Percentiles rank a stretch among this genome's conserved stretches.
Conservation (phyloP, 768 basidiomycete genomes). For the Phlebiopsis gigantea region DNA sequence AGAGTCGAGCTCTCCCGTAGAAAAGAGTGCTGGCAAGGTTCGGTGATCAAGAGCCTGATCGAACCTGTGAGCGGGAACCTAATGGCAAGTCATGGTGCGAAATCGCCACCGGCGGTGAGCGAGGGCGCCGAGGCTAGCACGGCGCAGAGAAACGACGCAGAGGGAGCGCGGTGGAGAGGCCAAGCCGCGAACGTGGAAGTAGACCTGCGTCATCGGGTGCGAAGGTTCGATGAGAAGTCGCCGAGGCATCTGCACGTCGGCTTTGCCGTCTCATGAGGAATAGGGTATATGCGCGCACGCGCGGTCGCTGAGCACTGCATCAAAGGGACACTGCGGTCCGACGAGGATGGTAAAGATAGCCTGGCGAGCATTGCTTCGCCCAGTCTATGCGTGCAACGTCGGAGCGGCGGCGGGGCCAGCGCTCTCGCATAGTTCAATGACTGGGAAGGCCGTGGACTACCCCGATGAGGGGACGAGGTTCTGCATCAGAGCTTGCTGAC, state of each 20-base stretch:
- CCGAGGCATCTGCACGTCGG: neutral
- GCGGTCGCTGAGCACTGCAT: neutral
- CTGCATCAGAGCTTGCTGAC: constrained; percentile 1
- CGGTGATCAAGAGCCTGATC: neutral
- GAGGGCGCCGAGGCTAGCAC: neutral
- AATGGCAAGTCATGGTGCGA: neutral
- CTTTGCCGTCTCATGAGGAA: neutral
- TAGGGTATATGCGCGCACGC: neutral
- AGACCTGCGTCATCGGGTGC: constrained; percentile 7
- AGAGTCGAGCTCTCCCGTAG: neutral
- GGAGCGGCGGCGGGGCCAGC: neutral
- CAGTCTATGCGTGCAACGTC: neutral
- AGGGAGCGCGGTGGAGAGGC: no score
- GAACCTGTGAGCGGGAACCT: neutral
- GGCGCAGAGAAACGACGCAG: neutral
- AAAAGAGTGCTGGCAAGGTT: neutral
- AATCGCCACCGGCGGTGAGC: neutral
- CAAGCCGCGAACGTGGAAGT: constrained; percentile 9
- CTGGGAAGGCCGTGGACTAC: neutral
- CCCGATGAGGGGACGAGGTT: neutral
- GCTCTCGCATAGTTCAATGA: neutral
- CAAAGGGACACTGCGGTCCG: neutral
- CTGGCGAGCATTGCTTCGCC: neutral
- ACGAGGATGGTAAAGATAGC: neutral
- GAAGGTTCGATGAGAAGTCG: neutral